A percentile compares a stretch with the other conserved stretches of the same genome.
These are phyloP conservation scores for Myxozyma neotropica DNA, from an alignment of 805 yeast genomes.

Conservation along the genomic window DNA sequence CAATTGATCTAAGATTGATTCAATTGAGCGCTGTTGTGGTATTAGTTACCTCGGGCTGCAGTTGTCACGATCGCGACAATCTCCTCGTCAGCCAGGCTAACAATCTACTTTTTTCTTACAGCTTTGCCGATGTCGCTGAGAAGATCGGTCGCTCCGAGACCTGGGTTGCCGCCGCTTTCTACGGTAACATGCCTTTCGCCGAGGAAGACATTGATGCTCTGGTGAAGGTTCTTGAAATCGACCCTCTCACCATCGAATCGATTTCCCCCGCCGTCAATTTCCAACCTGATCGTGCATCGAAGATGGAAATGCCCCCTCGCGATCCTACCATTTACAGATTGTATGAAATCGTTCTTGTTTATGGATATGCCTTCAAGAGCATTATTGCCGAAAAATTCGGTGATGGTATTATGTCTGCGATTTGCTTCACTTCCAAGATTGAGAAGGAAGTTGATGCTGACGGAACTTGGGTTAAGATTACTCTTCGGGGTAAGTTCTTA, in stretches of 20 bases:
- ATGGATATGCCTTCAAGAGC: slow-evolving; percentile 35
- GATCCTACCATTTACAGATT: slow-evolving; percentile 34
- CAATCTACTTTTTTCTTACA: background rate
- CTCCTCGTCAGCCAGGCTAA: background rate
- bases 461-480: slow-evolving; percentile 36
- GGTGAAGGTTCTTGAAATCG: slow-evolving; percentile 30
- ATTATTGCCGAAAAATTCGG: slow-evolving; percentile 34
- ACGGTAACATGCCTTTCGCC: slow-evolving; percentile 36
- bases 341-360: slow-evolving; percentile 34
- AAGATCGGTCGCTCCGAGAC: slow-evolving; percentile 35
- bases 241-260: slow-evolving; percentile 19
- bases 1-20: no score
- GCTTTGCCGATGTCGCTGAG: slow-evolving; percentile 33
- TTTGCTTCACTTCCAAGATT: slow-evolving; percentile 34
- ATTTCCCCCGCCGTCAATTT: slow-evolving; percentile 31
- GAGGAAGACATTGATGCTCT: slow-evolving; percentile 28
- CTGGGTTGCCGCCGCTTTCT: slow-evolving; percentile 35
- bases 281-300: slow-evolving; percentile 29
- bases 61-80: no score
- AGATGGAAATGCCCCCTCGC: slow-evolving; percentile 28
- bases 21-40: no score
- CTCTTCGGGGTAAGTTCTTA: slow-evolving; percentile 34
- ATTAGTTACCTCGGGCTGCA: no score
- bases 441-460: slow-evolving; percentile 35
- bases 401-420: slow-evolving; percentile 36